These are phyloP conservation scores for Epichloe baconii DNA, from an alignment of 2,329 filamentous ascomycete genomes.

Conservation along the genomic window DNA sequence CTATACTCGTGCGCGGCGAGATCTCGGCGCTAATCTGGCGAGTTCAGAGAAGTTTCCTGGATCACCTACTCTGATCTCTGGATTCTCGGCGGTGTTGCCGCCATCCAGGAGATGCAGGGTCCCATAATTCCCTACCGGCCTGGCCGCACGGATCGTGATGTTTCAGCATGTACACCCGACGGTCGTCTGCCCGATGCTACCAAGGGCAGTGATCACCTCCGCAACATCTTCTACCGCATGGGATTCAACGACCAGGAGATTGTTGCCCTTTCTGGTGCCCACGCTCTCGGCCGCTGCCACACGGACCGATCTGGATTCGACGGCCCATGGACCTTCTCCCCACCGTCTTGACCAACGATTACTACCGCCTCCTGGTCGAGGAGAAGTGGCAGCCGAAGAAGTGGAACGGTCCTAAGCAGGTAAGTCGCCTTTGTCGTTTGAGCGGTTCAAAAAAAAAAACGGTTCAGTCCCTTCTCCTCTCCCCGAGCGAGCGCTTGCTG, in stretches of 20 bases:
- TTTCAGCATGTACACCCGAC: conserved; percentile 80
- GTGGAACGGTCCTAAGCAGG: conserved; percentile 79
- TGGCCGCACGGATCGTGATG: conserved; percentile 68
- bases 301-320: conserved; percentile 75
- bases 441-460: neutral
- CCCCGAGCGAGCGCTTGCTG: conserved; percentile 2
- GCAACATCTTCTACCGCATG: conserved; percentile 91
- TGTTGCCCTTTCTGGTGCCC: conserved; percentile 74
- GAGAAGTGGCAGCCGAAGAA: conserved; percentile 90
- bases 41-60: conserved; percentile 60
- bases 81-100: conserved; percentile 76
- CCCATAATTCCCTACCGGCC: conserved; percentile 80
- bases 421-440: conserved; percentile 13
- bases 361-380: conserved; percentile 72
- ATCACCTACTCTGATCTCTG: conserved; percentile 94
- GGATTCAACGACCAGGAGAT: conserved; percentile 97
- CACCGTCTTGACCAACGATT: conserved; percentile 88
- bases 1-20: too few species aligned
- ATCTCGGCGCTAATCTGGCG: conserved; percentile 5
- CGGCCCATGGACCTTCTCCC: conserved; percentile 86
- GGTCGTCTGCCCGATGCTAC: conserved; percentile 72
- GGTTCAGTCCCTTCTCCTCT: conserved; percentile 2
- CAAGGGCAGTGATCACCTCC: conserved; percentile 69
- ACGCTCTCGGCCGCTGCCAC: conserved; percentile 85
- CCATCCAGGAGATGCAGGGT: conserved; percentile 91